phyloP scores from a whole-genome alignment of 768 basidiomycete genomes.

The Russula lepida region DNA sequence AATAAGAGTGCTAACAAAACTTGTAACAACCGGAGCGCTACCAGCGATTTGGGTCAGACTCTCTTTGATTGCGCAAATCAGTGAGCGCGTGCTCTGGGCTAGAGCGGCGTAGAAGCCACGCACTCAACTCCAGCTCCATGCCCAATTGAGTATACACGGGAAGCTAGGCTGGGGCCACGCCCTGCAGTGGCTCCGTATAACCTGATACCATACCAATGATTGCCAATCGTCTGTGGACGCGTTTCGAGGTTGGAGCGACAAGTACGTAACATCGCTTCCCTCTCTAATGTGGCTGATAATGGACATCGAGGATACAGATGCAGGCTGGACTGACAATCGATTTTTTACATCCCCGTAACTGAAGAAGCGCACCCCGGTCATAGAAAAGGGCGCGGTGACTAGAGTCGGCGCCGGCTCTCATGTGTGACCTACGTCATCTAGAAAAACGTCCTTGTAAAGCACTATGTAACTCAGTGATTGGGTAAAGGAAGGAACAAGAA shows the following conservation, averaged over 20 bases:
- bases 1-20: not conserved
- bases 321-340: slow-evolving; percentile 52
- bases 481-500: not conserved
- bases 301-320: slow-evolving; percentile 34
- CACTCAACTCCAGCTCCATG: not conserved
- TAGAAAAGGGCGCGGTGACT: not conserved
- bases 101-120: not conserved
- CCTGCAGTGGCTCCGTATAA: not conserved
- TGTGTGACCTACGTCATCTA: not conserved
- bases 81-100: not conserved
- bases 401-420: not conserved
- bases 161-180: not conserved
- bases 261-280: not conserved
- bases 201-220: not conserved
- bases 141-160: not conserved
- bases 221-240: not conserved
- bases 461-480: not conserved
- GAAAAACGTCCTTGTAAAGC: not conserved
- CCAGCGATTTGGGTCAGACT: not conserved
- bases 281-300: not conserved
- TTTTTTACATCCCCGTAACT: not conserved
- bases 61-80: not conserved
- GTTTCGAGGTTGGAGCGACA: not conserved
- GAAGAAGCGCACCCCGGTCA: not conserved
- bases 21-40: not conserved